Base-by-base conservation (phyloP, 495 filamentous ascomycete species). In the Cairneyella variabilis region DNA sequence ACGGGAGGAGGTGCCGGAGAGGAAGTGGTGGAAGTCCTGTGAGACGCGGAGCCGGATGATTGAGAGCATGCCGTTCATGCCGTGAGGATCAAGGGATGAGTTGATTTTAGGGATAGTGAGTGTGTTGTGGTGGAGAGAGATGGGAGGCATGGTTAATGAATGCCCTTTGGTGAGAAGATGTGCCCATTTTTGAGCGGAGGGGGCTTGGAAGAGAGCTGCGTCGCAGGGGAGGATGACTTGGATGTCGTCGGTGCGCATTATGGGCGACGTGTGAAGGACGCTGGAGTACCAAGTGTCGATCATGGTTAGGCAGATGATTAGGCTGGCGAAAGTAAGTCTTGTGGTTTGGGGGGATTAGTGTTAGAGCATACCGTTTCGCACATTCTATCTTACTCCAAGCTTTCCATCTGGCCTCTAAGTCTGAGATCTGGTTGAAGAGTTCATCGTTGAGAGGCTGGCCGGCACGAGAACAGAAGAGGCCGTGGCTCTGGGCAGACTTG, bases 311-410 rank as follows among this genome's bases (percentile, higher is more conserved):
- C 72, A 73, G n/a, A 71, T 60, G 27, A 79, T 76, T 20, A 74
- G 56, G 34, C 76, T 76, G 52, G 28, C 48, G 16, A n/a, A 20
- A 17, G 22, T 38, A 22, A 23, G 27, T 25, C 10, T 26, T 12
- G 11, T 26, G 36, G 22, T 11, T 30, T 5, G 11, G 10, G 23
- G 34, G 26, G 12, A 23, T 22, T 21, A 23, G 18, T 16, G n/a
- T 28, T 9, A 21, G 6, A 27, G 49, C 66, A 51, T 50, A 76
- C 75, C 74, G 65, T 39, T 79, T 79, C 0, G 66, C 68, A 22
- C 71, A 75, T 61, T 79, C 76, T 5, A 79, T 69, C 42, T 70
- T 74, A 53, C 69, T 71, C 76, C 76, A 79, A 3, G 74, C 72
- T 52, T 78, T 78, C 76, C 76, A 79, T 61, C 74, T 62, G 40